A percentile compares a stretch with the other conserved stretches of the same genome.
Conservation (phyloP, 2,329 filamentous ascomycete species). For the Plectosphaerella plurivora region DNA sequence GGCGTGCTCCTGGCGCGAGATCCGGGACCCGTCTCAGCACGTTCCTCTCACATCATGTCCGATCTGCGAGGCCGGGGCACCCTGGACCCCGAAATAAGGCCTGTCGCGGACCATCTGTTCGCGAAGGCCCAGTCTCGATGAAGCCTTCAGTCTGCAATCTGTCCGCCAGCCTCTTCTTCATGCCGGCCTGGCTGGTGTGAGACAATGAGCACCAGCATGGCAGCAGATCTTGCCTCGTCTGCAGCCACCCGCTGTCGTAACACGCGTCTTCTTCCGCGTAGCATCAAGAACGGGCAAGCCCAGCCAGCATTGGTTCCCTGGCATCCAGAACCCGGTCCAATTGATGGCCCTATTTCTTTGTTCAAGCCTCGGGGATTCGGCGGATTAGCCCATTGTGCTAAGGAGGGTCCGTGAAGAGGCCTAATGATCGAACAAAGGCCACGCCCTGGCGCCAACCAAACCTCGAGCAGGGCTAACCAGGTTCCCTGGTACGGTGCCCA, state of each 20-base stretch:
- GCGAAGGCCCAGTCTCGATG: not conserved
- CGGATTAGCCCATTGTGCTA: no score
- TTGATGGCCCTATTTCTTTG: not conserved
- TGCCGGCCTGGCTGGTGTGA: no score
- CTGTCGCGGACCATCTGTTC: not conserved
- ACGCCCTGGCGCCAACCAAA: not conserved
- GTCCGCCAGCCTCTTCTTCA: no score
- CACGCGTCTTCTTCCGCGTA: not conserved
- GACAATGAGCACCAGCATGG: not conserved
- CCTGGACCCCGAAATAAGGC: not conserved
- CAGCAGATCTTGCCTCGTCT: not conserved
- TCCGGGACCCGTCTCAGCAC: not conserved
- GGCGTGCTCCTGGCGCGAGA: no score
- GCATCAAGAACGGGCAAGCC: not conserved
- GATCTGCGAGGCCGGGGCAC: not conserved
- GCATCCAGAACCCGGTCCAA: slow-evolving; percentile 1
- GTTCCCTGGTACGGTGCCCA: slow-evolving; percentile 8
- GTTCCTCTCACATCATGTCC: not conserved
- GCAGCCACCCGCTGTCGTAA: not conserved
- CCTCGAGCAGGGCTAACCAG: slow-evolving; percentile 8
- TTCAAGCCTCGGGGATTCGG: no score
- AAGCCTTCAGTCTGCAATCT: not conserved
- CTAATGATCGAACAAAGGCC: slow-evolving; percentile 1
- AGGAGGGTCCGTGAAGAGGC: not conserved
- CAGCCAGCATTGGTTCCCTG: slow-evolving; percentile 1